Evolutionary conservation across 2,329 filamentous ascomycete species (phyloP).

Genomic region (Nemania abortiva): DNA sequence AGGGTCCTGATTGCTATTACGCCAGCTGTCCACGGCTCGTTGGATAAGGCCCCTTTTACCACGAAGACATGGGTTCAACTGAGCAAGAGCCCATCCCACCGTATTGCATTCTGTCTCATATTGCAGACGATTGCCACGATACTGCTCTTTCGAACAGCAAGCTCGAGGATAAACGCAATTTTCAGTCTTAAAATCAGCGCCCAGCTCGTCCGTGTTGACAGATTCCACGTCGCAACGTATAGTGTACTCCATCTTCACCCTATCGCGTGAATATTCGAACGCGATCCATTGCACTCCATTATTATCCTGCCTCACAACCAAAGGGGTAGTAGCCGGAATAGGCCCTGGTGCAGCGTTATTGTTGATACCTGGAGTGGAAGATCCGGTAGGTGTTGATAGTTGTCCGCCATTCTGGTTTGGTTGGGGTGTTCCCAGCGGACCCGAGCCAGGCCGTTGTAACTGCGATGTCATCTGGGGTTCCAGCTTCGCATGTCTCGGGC

Average conservation of each 20-base stretch:
- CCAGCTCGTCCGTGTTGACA: constrained; percentile 87
- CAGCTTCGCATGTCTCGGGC: constrained; percentile 72
- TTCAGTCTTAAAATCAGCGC: constrained; percentile 92
- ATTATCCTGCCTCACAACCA: constrained; percentile 93
- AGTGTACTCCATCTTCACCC: constrained; percentile 99
- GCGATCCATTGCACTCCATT: constrained; percentile 99
- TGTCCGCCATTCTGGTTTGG: constrained; percentile 59
- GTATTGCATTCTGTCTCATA: constrained; percentile 99
- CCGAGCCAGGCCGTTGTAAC: constrained; percentile 69
- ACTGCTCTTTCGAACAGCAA: constrained; percentile 94
- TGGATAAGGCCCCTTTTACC: constrained; percentile 97
- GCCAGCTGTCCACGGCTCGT: constrained; percentile 96
- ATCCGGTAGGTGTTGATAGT: constrained; percentile 60
- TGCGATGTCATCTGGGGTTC: constrained; percentile 72
- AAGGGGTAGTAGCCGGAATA: constrained; percentile 94
- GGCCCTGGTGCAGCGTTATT: constrained; percentile 94
- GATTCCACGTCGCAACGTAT: constrained; percentile 98
- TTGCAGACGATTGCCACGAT: constrained; percentile 92
- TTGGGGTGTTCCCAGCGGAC: constrained; percentile 61
- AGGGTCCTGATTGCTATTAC: constrained; percentile 98
- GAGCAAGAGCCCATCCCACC: constrained; percentile 98
- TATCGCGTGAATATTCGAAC: constrained; percentile 96
- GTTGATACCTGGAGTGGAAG: constrained; percentile 71
- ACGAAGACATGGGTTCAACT: constrained; percentile 89
- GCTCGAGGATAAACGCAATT: constrained; percentile 98